Evolutionary conservation across 169 alveolate species (phyloP), one percentile per base, ranked within the genome.

Genomic region (Perkinsus olseni): DNA sequence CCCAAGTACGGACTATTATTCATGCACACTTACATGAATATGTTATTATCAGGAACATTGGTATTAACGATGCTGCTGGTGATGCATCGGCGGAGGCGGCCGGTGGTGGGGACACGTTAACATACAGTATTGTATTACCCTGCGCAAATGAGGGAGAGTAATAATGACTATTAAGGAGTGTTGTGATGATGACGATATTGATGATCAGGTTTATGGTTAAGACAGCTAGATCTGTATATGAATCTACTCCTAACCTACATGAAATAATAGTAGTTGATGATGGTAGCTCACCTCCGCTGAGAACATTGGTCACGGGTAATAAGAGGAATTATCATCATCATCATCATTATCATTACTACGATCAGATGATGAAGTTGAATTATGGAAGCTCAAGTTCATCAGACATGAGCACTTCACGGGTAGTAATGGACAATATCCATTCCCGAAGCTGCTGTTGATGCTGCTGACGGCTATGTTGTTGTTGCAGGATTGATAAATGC

Each of bases 211-310:
- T 62, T 62, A 62, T 62, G 82, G 82, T 62, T 24, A 62, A 62
- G 34, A 62, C 82, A 6, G 82, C 82, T 62, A 62, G 34, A 24
- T 62, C 82, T 62, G 82, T 62, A 62, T 62, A 62, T 62, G 82
- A 62, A 62, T 62, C 82, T 0, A 62, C 82, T 6, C 82, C 82
- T 8, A 62, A 28, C 17, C 34, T 62, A 13, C 82, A 62, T 62
- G 95, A 94, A 92, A 94, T 94, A 92, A 91, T 94, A 82, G 94
- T 94, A 3, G 95, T 94, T 6, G 95, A 94, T 74, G 95, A 94
- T 51, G 95, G 95, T 39, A 62, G 82, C 17, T 21, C 82, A 8
- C 82, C 82, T 6, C 82, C 82, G 34, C 17, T 62, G 82, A 62
- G 82, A 24, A 62, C 82, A 62, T 62, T 62, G 17, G 82, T 62